These are phyloP conservation scores for Podosphaera fusca DNA, from an alignment of 2,329 filamentous ascomycete genomes.

Conservation along the genomic window DNA sequence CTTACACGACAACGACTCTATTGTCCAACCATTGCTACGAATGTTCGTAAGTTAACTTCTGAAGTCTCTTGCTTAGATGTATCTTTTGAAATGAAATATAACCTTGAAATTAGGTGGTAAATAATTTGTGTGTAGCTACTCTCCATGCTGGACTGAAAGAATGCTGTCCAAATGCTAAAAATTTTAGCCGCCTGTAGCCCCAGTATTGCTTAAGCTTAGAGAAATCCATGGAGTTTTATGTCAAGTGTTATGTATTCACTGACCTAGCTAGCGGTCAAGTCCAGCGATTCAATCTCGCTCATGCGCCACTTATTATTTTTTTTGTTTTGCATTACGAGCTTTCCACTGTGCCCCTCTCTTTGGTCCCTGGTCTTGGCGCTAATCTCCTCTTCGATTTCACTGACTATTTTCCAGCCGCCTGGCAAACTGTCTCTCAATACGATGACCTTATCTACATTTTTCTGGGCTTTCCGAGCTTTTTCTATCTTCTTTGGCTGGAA, in stretches of 20 bases:
- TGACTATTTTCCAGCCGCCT: conserved; percentile 16
- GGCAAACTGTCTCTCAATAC: conserved; percentile 16
- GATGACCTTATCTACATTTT: conserved; percentile 9
- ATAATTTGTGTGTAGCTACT: too few relatives aligned
- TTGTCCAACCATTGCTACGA: too few relatives aligned
- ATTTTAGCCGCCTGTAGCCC: too few relatives aligned
- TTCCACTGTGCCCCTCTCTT: background rate
- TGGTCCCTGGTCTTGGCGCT: background rate
- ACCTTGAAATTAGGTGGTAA: too few relatives aligned
- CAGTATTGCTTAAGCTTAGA: too few relatives aligned
- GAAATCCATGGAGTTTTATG: too few relatives aligned
- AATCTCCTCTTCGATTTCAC: conserved; percentile 5
- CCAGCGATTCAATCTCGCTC: conserved; percentile 11
- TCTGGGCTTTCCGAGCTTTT: background rate
- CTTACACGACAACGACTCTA: too few relatives aligned
- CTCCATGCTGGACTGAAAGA: too few relatives aligned
- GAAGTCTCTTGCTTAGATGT: too few relatives aligned
- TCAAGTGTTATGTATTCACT: background rate
- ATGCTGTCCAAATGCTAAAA: too few relatives aligned
- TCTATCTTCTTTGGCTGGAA: background rate
- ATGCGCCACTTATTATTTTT: conserved; percentile 6
- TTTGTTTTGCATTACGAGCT: background rate
- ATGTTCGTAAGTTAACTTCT: too few relatives aligned
- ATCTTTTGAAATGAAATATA: too few relatives aligned
- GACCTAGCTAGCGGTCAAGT: conserved; percentile 6